Conservation (phyloP, 768 basidiomycete genomes). For the Lentinula sp. region DNA sequence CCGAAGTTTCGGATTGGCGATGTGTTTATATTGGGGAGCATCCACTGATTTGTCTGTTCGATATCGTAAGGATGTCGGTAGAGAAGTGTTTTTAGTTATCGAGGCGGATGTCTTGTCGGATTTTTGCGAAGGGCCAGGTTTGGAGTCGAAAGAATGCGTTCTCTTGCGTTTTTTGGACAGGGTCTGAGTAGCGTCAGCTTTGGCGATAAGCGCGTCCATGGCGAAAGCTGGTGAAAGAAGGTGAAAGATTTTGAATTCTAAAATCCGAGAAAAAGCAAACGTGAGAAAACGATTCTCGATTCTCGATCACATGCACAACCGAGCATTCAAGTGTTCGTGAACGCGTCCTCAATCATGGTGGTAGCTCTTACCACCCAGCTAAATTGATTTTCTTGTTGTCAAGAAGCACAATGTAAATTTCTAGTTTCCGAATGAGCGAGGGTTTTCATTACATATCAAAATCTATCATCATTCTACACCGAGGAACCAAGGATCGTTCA, state of each 20-base stretch:
- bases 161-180: conserved; percentile 39
- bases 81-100: conserved; percentile 47
- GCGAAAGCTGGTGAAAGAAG: background rate
- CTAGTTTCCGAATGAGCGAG: too few species aligned
- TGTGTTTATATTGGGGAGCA: conserved; percentile 45
- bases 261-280: too few species aligned
- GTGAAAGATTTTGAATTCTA: too few species aligned
- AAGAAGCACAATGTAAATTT: too few species aligned
- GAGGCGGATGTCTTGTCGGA: conserved; percentile 49
- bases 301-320: too few species aligned
- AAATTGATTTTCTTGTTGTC: too few species aligned
- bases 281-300: too few species aligned
- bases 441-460: too few species aligned
- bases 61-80: conserved; percentile 67
- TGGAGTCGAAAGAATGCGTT: conserved; percentile 13
- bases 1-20: conserved; percentile 74
- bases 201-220: conserved; percentile 74
- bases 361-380: too few species aligned
- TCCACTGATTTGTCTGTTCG: conserved; percentile 32
- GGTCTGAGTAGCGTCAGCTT: conserved; percentile 54
- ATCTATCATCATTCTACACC: background rate
- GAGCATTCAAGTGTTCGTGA: too few species aligned
- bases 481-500: conserved; percentile 11
- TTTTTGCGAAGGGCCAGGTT: conserved; percentile 14
- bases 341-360: too few species aligned